Evolutionary conservation across 2,329 filamentous ascomycete genomes (phyloP).

Genomic region (Dendryphion nanum): DNA sequence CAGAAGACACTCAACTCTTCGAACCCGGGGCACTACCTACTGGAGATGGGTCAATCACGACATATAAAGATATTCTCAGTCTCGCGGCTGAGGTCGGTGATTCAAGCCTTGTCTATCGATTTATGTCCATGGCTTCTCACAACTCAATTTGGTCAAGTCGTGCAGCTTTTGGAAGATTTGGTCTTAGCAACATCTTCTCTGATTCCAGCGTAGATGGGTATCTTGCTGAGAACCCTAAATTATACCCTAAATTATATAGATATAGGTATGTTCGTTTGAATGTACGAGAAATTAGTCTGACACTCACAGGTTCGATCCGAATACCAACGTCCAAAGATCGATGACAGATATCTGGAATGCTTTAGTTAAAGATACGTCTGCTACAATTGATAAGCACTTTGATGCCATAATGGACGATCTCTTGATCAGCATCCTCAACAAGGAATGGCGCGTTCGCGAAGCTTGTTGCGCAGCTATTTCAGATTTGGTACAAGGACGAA

Average conservation of each 20-base stretch:
- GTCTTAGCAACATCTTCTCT: slow-evolving; percentile 85
- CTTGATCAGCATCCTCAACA: slow-evolving; percentile 79
- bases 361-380: slow-evolving; percentile 82
- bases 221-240: slow-evolving; percentile 79
- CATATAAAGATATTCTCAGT: slow-evolving; percentile 95
- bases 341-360: slow-evolving; percentile 99
- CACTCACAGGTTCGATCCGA: slow-evolving; percentile 77
- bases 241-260: slow-evolving; percentile 91
- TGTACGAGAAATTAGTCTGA: slow-evolving; percentile 11
- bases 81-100: slow-evolving; percentile 96
- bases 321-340: slow-evolving; percentile 84
- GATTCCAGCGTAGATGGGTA: slow-evolving; percentile 71
- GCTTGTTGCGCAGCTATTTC: slow-evolving; percentile 88
- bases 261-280: slow-evolving; percentile 57
- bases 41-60: slow-evolving; percentile 86
- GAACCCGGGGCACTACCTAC: slow-evolving; percentile 88
- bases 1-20: slow-evolving; percentile 88
- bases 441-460: slow-evolving; percentile 90
- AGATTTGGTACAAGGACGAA: slow-evolving; percentile 80
- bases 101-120: slow-evolving; percentile 93
- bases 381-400: slow-evolving; percentile 77
- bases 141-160: slow-evolving; percentile 97
- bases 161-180: slow-evolving; percentile 91
- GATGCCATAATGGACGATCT: slow-evolving; percentile 87
- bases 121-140: slow-evolving; percentile 96